Evolutionary conservation across 2,329 filamentous ascomycete species (phyloP), one percentile per base, ranked within the genome.

Genomic region (Apiospora rasikravindrae): DNA sequence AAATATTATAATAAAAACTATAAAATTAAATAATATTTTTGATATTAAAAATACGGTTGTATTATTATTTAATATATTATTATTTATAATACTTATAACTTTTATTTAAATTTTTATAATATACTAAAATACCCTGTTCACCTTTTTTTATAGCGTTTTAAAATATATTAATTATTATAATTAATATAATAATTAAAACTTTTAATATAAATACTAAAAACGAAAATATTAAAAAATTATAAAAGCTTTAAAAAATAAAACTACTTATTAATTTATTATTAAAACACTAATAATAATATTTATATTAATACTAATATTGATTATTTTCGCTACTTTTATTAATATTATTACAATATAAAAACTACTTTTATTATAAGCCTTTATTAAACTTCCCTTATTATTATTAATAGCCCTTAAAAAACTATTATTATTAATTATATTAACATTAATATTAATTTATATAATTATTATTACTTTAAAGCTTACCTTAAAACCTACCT

Each of bases 11-110:
- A 67, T 67, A 67, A 42, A 44, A 8, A 0, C 3, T 67, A 67
- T 24, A 14, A 6, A 24, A 42, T 42, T 42, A 67, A 42, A 67
- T 67, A 67, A 42, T 44, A 44, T 24, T 14, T 42, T 24, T 24
- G 7, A 24, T 67, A 42, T 67, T 67, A 67, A 44, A 67, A 67
- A 67, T 67, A 67, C n/a, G n/a, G n/a, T n/a, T n/a, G n/a, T n/a
- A n/a, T n/a, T n/a, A n/a, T n/a, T n/a, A n/a, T n/a, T n/a, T n/a
- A n/a, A n/a, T n/a, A n/a, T n/a, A n/a, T n/a, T n/a, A n/a, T n/a
- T n/a, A n/a, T n/a, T n/a, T 67, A 37, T 37, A 37, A 37, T 22
- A 11, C n/a, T 22, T 37, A 61, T 22, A 22, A 4, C 7, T 61
- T n/a, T 37, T 61, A 61, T 61, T n/a, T n/a, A n/a, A n/a, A n/a